Evolutionary conservation across 2,329 filamentous ascomycete genomes (phyloP).

Genomic region (Colletotrichum echinochloae): DNA sequence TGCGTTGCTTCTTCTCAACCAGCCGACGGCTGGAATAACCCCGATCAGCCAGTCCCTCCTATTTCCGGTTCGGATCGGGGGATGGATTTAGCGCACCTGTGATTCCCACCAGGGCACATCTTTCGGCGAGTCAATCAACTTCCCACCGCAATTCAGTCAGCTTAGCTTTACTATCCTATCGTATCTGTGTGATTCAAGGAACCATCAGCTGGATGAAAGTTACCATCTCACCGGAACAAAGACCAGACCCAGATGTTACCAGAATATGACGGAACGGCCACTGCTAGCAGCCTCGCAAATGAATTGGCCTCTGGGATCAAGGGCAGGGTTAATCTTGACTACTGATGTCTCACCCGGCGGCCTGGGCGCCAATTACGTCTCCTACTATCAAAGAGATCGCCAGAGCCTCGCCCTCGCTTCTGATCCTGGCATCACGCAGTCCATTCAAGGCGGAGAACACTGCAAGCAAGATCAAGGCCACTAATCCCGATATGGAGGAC

Average conservation of each 20-base stretch:
- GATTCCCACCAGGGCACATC: not conserved
- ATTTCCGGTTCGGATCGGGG: not conserved
- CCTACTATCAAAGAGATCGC: slow-evolving; percentile 55
- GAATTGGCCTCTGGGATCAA: slow-evolving; percentile 49
- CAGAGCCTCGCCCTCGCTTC: slow-evolving; percentile 52
- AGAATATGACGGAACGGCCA: slow-evolving; percentile 31
- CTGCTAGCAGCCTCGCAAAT: slow-evolving; percentile 44
- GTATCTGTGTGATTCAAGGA: not conserved
- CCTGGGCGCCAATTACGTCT: slow-evolving; percentile 53
- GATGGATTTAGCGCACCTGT: not conserved
- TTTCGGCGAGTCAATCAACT: not conserved
- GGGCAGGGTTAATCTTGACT: slow-evolving; percentile 53
- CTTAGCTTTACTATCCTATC: not conserved
- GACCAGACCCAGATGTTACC: slow-evolving; percentile 8
- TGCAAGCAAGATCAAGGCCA: slow-evolving; percentile 48
- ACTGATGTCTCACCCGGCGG: slow-evolving; percentile 55
- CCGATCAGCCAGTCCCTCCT: not conserved
- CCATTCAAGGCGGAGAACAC: slow-evolving; percentile 54
- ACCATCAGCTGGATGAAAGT: not conserved
- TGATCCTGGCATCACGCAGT: slow-evolving; percentile 60
- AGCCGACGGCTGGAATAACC: not conserved
- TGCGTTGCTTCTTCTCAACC: not conserved
- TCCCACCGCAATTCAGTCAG: not conserved
- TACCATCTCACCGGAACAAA: not conserved
- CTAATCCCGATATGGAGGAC: slow-evolving; percentile 48